phyloP scores from a whole-genome alignment of 768 basidiomycete genomes.

The Lenzites betulinus region DNA sequence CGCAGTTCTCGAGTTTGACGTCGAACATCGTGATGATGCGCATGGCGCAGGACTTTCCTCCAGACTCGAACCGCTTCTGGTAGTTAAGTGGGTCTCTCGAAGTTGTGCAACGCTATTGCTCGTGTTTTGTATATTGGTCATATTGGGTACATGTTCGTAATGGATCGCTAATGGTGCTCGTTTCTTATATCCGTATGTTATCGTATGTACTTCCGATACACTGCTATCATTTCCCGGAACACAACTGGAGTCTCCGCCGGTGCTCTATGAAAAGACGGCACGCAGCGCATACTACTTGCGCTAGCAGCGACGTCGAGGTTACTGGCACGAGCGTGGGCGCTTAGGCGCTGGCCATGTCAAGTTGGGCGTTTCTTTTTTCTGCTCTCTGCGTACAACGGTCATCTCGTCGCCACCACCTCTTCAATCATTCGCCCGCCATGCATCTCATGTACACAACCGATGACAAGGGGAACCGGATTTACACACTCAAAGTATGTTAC shows the following conservation, averaged over 20 bases:
- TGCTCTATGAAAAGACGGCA: no score
- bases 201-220: no score
- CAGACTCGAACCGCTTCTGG: conserved; percentile 45
- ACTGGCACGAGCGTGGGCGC: no score
- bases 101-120: not conserved
- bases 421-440: conserved; percentile 52
- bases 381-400: conserved; percentile 7
- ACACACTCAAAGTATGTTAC: conserved; percentile 85
- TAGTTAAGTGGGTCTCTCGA: conserved; percentile 16
- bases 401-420: not conserved
- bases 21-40: conserved; percentile 52
- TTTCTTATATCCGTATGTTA: no score
- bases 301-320: no score
- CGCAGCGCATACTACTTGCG: no score
- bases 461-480: conserved; percentile 74
- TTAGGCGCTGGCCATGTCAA: no score
- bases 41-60: conserved; percentile 38
- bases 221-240: no score
- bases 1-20: conserved; percentile 51
- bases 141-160: not conserved
- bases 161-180: not conserved
- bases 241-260: no score
- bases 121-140: not conserved
- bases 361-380: conserved; percentile 7
- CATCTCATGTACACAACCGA: conserved; percentile 96